Evolutionary conservation across 441 rosid genomes (phyloP), one percentile per base, ranked within the genome.

Genomic region (Daphne laureola): DNA sequence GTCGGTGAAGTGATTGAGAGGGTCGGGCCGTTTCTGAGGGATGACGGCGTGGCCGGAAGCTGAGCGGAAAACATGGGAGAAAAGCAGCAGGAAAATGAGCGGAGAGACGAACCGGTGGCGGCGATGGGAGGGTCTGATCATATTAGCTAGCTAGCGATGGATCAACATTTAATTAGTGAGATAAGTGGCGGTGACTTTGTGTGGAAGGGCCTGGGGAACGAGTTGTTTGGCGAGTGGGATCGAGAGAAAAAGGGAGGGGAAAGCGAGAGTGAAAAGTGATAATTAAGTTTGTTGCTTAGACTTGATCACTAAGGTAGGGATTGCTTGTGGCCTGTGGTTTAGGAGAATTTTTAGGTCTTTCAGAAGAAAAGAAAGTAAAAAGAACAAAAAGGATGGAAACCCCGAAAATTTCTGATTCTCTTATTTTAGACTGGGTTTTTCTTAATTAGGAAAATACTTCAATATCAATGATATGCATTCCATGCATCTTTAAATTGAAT

Each of bases 301-400:
- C 85, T 79, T 79, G 48, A 52, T 62, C 54, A 60, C 65, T 55
- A 82, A 67, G 87, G 78, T 43, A 82, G 75, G 90, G 54, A 82
- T 80, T 58, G 82, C 87, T 82, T 80, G 85, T 49, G 78, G 72
- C 54, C 38, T 60, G 63, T 67, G 71, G 84, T 55, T 73, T 46
- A 55, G 35, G 53, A 8, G 31, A 17, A 14, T 14, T 45, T 43
- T 59, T 41, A 47, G 49, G 54, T 71, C 9, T 31, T 9, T 31
- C 9, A 9, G 14, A 52, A 50, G 54, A 61, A 70, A 67, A 54
- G 70, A 55, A 66, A 69, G 60, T 42, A 51, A 48, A 58, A 51
- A 55, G 71, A 72, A 69, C 55, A 67, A 67, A 66, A 70, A 72
- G 70, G 67, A 31, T 31, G 11, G 72, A 55, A 38, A 50, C 23